A percentile compares a stretch with the other conserved stretches of the same genome.
phyloP scores from a whole-genome alignment of 2,329 filamentous ascomycete species.

The Pestalotiopsis fici region DNA sequence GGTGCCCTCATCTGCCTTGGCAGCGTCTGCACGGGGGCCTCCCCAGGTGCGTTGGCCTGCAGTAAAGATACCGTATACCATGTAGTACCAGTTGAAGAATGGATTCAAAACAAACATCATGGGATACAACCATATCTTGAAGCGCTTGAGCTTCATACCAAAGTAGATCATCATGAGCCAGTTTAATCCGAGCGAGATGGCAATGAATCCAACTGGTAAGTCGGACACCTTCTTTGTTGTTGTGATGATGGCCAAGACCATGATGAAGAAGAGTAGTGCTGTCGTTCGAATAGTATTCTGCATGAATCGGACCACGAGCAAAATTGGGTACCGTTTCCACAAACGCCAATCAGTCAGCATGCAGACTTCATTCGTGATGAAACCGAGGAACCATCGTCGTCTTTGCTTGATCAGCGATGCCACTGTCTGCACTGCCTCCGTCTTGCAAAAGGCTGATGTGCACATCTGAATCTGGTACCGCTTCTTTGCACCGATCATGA shows the following conservation, averaged over 20 bases:
- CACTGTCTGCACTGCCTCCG: conserved; percentile 91
- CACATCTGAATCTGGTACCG: conserved; percentile 97
- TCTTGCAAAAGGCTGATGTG: conserved; percentile 97
- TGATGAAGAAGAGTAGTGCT: conserved; percentile 89
- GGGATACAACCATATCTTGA: conserved; percentile 93
- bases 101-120: conserved; percentile 95
- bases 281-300: conserved; percentile 97
- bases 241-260: conserved; percentile 82
- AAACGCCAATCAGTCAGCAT: conserved; percentile 95
- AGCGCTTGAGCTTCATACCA: conserved; percentile 80
- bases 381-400: conserved; percentile 93
- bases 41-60: conserved; percentile 95
- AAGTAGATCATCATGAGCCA: conserved; percentile 98
- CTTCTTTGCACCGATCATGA: conserved; percentile 96
- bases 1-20: conserved; percentile 72
- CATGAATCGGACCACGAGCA: conserved; percentile 86
- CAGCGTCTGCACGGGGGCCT: conserved; percentile 87
- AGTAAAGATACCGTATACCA: conserved; percentile 95
- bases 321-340: conserved; percentile 86
- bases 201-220: conserved; percentile 91
- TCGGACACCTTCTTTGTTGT: conserved; percentile 78
- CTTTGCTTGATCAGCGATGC: conserved; percentile 87
- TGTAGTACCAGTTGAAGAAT: conserved; percentile 98
- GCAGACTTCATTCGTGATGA: conserved; percentile 96
- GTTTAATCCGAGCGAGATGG: conserved; percentile 87